Conservation (phyloP, 2,329 filamentous ascomycete species). For the Bipolaris victoriae region DNA sequence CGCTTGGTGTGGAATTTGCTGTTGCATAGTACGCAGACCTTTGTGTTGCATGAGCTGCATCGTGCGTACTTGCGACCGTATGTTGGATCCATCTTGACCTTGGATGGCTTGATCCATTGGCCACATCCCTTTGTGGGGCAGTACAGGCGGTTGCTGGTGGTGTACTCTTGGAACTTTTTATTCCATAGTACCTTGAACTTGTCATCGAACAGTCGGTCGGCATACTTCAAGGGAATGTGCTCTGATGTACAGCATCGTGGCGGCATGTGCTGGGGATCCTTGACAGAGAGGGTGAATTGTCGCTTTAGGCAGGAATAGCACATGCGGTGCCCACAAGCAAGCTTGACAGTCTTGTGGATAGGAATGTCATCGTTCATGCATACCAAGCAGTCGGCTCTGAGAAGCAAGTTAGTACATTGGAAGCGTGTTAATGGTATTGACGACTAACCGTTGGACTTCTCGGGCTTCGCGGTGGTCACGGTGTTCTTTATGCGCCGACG, state of each 20-base stretch:
- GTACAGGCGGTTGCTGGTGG: conserved; percentile 75
- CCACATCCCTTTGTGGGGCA: conserved; percentile 76
- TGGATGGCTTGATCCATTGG: conserved; percentile 77
- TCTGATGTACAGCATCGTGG: conserved; percentile 78
- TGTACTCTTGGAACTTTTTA: conserved; percentile 77
- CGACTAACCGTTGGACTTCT: conserved; percentile 15
- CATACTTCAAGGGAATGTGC: conserved; percentile 75
- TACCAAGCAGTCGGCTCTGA: conserved; percentile 72
- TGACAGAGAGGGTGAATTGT: conserved; percentile 76
- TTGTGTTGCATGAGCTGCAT: conserved; percentile 73
- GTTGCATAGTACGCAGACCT: conserved; percentile 76
- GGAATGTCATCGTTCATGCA: conserved; percentile 73
- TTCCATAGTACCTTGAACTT: conserved; percentile 83
- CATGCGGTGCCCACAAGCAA: conserved; percentile 82
- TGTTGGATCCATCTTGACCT: conserved; percentile 63
- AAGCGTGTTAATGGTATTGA: conserved; percentile 5
- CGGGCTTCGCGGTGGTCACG: conserved; percentile 4
- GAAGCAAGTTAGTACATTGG: conserved; percentile 17
- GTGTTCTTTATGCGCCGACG: conserved; percentile 36
- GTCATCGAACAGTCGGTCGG: conserved; percentile 74
- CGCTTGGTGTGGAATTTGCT: conserved; percentile 71
- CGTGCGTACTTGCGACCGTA: conserved; percentile 67
- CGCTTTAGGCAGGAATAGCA: conserved; percentile 77
- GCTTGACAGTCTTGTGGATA: conserved; percentile 67
- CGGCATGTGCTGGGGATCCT: conserved; percentile 81